phyloP scores from a whole-genome alignment of 2,329 filamentous ascomycete genomes.

The Penicillium decumbens region DNA sequence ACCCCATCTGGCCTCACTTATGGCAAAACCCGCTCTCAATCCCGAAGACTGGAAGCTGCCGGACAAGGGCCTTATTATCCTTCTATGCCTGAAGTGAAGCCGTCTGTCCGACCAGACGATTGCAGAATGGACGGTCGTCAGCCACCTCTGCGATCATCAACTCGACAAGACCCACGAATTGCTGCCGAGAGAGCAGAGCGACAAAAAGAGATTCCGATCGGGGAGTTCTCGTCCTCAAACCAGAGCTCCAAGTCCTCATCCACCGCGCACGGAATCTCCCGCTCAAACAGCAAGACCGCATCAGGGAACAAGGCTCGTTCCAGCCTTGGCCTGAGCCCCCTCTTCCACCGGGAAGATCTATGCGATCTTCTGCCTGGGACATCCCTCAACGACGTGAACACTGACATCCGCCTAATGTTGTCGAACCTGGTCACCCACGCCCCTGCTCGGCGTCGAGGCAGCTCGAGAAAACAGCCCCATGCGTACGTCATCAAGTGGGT shows the following conservation, averaged over 20 bases:
- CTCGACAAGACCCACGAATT: slow-evolving; percentile 11
- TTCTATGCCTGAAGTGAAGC: slow-evolving; percentile 19
- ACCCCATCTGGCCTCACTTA: slow-evolving; percentile 33
- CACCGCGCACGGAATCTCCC: slow-evolving; percentile 16
- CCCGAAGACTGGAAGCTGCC: slow-evolving; percentile 34
- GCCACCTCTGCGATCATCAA: slow-evolving; percentile 15
- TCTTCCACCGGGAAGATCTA: slow-evolving; percentile 38
- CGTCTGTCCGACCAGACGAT: slow-evolving; percentile 21
- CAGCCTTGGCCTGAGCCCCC: slow-evolving; percentile 33
- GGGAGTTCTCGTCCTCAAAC: slow-evolving; percentile 7
- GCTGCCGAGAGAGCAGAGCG: slow-evolving; percentile 8
- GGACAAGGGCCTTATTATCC: slow-evolving; percentile 18
- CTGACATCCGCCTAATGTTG: slow-evolving; percentile 38
- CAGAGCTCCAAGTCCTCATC: slow-evolving; percentile 13
- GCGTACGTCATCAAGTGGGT: slow-evolving; percentile 52
- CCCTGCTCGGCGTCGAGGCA: slow-evolving; percentile 30
- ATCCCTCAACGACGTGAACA: slow-evolving; percentile 38
- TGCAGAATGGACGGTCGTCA: slow-evolving; percentile 9
- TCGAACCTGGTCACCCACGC: slow-evolving; percentile 33
- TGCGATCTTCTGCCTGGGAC: slow-evolving; percentile 38
- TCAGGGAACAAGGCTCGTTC: slow-evolving; percentile 31
- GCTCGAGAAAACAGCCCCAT: slow-evolving; percentile 33
- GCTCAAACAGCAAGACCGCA: slow-evolving; percentile 29
- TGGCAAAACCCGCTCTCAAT: slow-evolving; percentile 43
- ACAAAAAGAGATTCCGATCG: slow-evolving; percentile 10